These are phyloP conservation scores for Coniophora puteana DNA, from an alignment of 1,284 basidiomycete genomes.

Conservation along the genomic window DNA sequence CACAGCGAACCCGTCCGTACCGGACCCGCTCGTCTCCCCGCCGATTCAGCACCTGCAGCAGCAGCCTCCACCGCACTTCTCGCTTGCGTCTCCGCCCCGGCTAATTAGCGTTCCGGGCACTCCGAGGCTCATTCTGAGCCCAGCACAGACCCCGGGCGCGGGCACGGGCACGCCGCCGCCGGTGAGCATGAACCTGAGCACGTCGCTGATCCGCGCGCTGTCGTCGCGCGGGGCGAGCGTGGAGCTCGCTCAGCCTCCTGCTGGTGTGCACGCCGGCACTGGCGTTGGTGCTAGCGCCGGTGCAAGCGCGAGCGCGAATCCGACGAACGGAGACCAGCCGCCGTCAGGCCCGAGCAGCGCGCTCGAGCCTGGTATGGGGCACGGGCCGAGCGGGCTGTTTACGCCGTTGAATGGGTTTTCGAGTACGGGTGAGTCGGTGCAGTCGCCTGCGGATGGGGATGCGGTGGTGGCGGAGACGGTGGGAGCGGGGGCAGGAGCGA, in stretches of 20 bases:
- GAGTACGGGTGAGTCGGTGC: background rate
- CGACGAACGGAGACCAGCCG: no score
- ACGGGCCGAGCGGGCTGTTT: slow-evolving; percentile 7
- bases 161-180: background rate
- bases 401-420: background rate
- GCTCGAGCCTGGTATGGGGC: no score
- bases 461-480: background rate
- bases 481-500: background rate
- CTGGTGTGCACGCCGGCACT: no score
- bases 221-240: slow-evolving; percentile 5
- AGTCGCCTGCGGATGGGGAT: background rate
- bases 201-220: slow-evolving; percentile 4
- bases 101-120: slow-evolving; percentile 2
- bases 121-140: slow-evolving; percentile 6
- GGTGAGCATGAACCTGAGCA: slow-evolving; percentile 2
- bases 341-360: slow-evolving; percentile 2
- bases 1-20: slow-evolving; percentile 5
- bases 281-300: no score
- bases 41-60: background rate
- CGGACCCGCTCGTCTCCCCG: slow-evolving; percentile 5
- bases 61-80: background rate
- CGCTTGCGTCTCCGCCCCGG: background rate
- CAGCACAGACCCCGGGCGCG: background rate
- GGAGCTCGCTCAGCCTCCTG: no score
- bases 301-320: no score